A percentile compares a stretch with the other conserved stretches of the same genome.
Evolutionary conservation across 257 asterid genomes (phyloP).

Genomic region (Petunia secreta): DNA sequence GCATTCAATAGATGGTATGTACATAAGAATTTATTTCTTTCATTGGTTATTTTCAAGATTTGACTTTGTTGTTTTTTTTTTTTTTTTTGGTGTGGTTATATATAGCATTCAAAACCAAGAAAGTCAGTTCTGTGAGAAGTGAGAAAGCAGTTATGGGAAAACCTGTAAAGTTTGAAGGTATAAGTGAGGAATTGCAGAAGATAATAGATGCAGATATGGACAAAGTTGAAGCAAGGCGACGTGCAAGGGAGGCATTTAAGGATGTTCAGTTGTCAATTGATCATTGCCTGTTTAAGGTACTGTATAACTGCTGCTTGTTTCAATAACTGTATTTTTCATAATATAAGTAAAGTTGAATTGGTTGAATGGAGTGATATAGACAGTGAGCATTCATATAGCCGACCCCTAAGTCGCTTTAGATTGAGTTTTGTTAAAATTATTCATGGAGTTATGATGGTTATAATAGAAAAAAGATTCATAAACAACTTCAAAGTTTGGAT

Average conservation of each 20-base stretch:
- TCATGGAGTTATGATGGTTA: too few relatives aligned
- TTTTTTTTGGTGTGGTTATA: neutral
- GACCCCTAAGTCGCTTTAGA: too few relatives aligned
- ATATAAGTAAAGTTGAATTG: neutral
- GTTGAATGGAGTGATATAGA: neutral
- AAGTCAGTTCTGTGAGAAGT: neutral
- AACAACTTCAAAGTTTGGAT: too few relatives aligned
- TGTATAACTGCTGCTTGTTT: neutral
- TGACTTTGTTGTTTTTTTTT: neutral
- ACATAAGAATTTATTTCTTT: neutral
- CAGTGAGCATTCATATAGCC: neutral
- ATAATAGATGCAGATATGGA: conserved; percentile 34
- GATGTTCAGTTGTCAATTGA: conserved; percentile 36
- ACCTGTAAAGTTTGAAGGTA: conserved; percentile 28
- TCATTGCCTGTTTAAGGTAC: conserved; percentile 34
- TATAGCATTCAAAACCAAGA: conserved; percentile 5
- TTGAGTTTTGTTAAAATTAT: too few relatives aligned
- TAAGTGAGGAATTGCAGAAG: conserved; percentile 28
- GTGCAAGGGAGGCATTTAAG: conserved; percentile 35
- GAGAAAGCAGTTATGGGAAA: conserved; percentile 28
- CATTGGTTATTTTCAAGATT: neutral
- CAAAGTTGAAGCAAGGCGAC: conserved; percentile 30
- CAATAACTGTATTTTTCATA: neutral
- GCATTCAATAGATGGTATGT: conserved; percentile 10
- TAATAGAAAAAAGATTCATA: too few relatives aligned